phyloP scores from a whole-genome alignment of 1,284 basidiomycete species.

The Boletellus sp. region DNA sequence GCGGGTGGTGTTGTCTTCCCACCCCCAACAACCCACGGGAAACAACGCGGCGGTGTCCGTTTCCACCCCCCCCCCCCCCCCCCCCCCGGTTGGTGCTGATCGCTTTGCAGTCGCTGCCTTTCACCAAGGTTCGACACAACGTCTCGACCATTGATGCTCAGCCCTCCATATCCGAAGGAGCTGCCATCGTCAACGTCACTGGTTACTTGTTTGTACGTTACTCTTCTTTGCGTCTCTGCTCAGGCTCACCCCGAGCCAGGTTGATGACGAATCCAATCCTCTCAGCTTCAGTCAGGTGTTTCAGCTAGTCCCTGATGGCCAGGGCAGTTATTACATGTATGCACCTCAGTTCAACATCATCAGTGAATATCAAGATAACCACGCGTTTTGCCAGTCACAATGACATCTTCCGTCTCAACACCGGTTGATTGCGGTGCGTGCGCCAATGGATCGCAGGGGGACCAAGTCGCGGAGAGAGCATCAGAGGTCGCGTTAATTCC shows the following conservation, averaged over 20 bases:
- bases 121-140: constrained; percentile 79
- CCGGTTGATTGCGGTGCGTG: constrained; percentile 36
- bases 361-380: not conserved
- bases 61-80: too few species aligned
- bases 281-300: constrained; percentile 89
- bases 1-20: too few species aligned
- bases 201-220: constrained; percentile 70
- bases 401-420: constrained; percentile 88
- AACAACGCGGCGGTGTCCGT: too few species aligned
- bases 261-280: constrained; percentile 81
- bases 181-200: constrained; percentile 85
- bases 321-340: constrained; percentile 83
- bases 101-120: constrained; percentile 66
- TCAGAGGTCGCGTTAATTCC: constrained; percentile 10
- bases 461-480: not conserved
- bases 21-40: too few species aligned
- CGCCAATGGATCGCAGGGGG: constrained; percentile 2
- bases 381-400: constrained; percentile 53
- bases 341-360: constrained; percentile 29
- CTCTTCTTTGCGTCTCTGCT: not conserved
- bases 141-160: constrained; percentile 87
- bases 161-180: constrained; percentile 64
- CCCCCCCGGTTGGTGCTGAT: constrained; percentile 5
- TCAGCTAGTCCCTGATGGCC: constrained; percentile 81
- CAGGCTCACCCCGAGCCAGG: constrained; percentile 40